A percentile compares a stretch with the other conserved stretches of the same genome.
phyloP scores from a whole-genome alignment of 768 basidiomycete genomes.

The Dioszegia hungarica region DNA sequence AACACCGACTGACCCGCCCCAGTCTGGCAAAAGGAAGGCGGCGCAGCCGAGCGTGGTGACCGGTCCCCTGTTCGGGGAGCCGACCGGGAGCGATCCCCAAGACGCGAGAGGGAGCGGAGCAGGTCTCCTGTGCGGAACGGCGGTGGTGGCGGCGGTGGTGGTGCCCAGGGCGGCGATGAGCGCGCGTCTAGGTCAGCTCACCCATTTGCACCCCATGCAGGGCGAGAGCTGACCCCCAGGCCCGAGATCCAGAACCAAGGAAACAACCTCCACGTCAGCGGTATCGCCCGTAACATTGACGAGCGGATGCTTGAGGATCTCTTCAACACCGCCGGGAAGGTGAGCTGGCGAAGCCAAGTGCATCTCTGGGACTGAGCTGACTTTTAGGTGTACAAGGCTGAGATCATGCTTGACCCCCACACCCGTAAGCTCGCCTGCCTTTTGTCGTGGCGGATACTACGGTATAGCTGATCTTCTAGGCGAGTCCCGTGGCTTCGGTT shows the following conservation, averaged over 20 bases:
- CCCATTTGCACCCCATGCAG: background rate
- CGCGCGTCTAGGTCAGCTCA: constrained; percentile 19
- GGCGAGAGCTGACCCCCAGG: constrained; percentile 2
- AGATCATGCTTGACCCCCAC: constrained; percentile 66
- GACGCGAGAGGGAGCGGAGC: constrained; percentile 59
- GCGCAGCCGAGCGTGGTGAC: constrained; percentile 5
- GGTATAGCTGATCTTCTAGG: constrained; percentile 21
- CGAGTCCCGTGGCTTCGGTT: constrained; percentile 72
- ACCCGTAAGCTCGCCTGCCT: constrained; percentile 52
- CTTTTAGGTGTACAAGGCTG: constrained; percentile 60
- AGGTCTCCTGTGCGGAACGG: constrained; percentile 62
- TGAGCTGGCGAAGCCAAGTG: no score
- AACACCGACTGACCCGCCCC: constrained; percentile 8
- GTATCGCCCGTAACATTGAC: constrained; percentile 62
- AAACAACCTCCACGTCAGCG: constrained; percentile 64
- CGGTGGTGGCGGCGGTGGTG: constrained; percentile 74
- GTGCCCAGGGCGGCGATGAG: constrained; percentile 64
- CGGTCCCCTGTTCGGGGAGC: constrained; percentile 8
- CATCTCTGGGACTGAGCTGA: background rate
- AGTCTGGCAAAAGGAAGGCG: constrained; percentile 37
- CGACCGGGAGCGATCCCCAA: constrained; percentile 25
- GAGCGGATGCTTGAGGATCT: constrained; percentile 80
- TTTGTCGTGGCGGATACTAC: background rate
- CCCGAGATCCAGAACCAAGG: constrained; percentile 54
- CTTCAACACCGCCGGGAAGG: constrained; percentile 83